Evolutionary conservation across 2,329 filamentous ascomycete genomes (phyloP).

Genomic region (Dactylellina haptotyla): DNA sequence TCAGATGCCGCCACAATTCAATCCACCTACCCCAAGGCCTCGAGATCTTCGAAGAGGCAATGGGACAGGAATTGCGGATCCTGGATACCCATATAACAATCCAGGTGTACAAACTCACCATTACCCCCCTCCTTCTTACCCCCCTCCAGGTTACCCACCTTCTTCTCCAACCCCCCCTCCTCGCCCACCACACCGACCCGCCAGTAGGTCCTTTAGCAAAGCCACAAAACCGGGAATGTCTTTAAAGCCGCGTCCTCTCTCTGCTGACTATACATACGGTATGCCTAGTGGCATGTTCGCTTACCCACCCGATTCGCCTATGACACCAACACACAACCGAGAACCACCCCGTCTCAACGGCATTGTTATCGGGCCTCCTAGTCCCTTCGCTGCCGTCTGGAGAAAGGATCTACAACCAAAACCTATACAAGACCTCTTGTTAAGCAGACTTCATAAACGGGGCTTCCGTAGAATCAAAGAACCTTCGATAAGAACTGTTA

Average conservation of each 20-base stretch:
- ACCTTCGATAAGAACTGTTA: not conserved
- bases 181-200: not conserved
- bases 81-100: not conserved
- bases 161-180: not conserved
- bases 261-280: not conserved
- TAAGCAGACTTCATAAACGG: not conserved
- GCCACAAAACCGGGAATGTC: not conserved
- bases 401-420: not conserved
- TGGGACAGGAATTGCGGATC: not conserved
- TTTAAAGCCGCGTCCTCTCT: not conserved
- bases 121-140: not conserved
- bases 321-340: not conserved
- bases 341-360: not conserved
- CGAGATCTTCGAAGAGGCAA: not conserved
- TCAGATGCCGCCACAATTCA: too few species aligned
- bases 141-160: not conserved
- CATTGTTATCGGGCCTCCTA: not conserved
- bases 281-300: not conserved
- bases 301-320: not conserved
- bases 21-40: too few species aligned
- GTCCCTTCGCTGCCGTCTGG: not conserved
- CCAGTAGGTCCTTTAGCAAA: constrained; percentile 8
- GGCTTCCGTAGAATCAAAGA: not conserved
- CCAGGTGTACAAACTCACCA: not conserved
- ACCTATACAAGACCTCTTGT: not conserved